Conservation (phyloP, 2,329 filamentous ascomycete species). For the Colletotrichum sp. region DNA sequence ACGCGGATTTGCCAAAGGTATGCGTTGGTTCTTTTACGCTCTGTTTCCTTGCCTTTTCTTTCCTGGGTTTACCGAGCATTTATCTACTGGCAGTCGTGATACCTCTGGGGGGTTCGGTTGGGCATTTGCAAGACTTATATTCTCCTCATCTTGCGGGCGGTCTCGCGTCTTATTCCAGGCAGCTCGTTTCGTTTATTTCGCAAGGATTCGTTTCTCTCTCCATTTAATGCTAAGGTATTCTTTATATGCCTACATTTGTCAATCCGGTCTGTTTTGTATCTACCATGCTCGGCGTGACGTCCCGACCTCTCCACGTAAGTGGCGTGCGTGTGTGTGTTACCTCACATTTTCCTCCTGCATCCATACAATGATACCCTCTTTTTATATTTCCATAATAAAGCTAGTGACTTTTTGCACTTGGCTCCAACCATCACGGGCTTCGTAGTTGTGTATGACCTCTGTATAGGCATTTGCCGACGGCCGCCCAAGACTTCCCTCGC, state of each 20-base stretch:
- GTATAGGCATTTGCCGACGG: neutral
- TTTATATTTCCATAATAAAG: neutral
- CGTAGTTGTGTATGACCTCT: neutral
- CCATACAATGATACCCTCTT: slow-evolving; percentile 21
- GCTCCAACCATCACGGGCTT: neutral
- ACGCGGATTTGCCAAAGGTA: neutral
- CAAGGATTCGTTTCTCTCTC: neutral
- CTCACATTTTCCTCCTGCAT: neutral
- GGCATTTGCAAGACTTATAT: slow-evolving; percentile 20
- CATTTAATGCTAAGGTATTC: neutral
- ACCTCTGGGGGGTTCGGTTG: slow-evolving; percentile 19
- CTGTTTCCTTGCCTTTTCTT: slow-evolving; percentile 26
- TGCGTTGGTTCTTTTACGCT: neutral
- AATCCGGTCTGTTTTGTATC: neutral
- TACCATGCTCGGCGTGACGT: neutral
- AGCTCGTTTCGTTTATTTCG: neutral
- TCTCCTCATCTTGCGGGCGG: neutral
- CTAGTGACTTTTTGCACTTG: neutral
- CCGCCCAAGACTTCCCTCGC: neutral
- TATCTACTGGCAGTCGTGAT: slow-evolving; percentile 19
- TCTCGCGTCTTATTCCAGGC: neutral
- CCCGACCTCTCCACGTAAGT: neutral
- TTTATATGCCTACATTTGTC: neutral
- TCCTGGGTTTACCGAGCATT: slow-evolving; percentile 22
- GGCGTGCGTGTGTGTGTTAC: neutral